phyloP scores from a whole-genome alignment of 805 yeast genomes.

The Myxozyma melibiosi region DNA sequence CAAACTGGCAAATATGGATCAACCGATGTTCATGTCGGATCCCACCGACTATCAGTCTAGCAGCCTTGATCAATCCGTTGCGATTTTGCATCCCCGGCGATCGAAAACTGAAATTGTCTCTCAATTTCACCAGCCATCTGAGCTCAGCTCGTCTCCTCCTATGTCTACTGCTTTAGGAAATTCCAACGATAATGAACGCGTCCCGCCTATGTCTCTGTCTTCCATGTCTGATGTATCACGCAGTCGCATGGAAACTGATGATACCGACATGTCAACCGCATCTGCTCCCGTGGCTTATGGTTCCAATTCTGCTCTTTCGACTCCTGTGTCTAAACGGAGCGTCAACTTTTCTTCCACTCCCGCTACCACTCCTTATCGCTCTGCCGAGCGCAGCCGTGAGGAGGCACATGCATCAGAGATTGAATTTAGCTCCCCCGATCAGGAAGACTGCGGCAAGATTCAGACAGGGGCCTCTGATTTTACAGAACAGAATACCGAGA shows the following conservation, averaged over 20 bases:
- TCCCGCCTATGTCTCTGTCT: neutral
- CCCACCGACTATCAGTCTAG: slow-evolving; percentile 21
- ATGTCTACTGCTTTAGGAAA: neutral
- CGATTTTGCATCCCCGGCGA: neutral
- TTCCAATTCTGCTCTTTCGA: slow-evolving; percentile 18
- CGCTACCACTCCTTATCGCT: slow-evolving; percentile 24
- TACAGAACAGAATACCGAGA: neutral
- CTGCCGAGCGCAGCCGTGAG: slow-evolving; percentile 5
- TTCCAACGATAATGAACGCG: neutral
- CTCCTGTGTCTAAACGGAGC: slow-evolving; percentile 27
- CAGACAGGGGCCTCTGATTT: neutral
- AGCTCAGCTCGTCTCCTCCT: slow-evolving; percentile 19
- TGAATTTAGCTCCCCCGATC: neutral
- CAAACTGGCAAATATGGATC: slow-evolving; percentile 11
- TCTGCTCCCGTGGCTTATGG: neutral
- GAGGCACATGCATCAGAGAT: neutral
- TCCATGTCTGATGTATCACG: neutral
- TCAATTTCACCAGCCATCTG: neutral
- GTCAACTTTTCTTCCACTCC: slow-evolving; percentile 23
- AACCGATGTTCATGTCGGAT: slow-evolving; percentile 14
- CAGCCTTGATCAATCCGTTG: slow-evolving; percentile 5
- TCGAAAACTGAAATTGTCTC: neutral
- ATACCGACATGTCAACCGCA: neutral
- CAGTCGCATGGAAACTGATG: neutral
- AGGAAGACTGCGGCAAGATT: neutral